phyloP scores from a whole-genome alignment of 2,329 filamentous ascomycete genomes.

The Hymenoscyphus salicellus region DNA sequence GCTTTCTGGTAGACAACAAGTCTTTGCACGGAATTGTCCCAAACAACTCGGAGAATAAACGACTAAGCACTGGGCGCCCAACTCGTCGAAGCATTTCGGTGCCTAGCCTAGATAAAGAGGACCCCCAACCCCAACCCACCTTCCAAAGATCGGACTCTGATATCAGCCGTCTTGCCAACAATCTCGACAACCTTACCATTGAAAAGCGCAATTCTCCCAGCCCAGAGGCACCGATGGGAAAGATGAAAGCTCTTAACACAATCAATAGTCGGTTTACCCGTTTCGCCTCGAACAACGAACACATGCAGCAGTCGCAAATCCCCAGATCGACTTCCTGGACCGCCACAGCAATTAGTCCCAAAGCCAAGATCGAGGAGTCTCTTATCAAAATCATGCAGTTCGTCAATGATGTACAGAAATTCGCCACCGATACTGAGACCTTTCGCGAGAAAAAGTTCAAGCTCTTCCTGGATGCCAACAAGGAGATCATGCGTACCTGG shows the following conservation, averaged over 20 bases:
- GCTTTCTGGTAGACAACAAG: neutral
- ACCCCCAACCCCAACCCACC: neutral
- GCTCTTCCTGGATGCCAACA: constrained; percentile 11
- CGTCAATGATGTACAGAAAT: neutral
- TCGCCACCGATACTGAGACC: neutral
- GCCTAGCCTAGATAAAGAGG: neutral
- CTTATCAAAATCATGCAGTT: neutral
- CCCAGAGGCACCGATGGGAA: neutral
- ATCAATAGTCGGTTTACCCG: neutral
- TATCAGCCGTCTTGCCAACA: neutral
- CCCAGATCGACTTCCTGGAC: constrained; percentile 4
- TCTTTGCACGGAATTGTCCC: neutral
- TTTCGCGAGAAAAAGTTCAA: constrained; percentile 2
- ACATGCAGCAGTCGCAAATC: neutral
- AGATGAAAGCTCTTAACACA: neutral
- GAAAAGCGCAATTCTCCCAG: neutral
- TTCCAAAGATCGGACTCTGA: neutral
- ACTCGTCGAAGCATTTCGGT: neutral
- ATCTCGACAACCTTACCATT: neutral
- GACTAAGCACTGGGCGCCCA: neutral
- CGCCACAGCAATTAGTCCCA: neutral
- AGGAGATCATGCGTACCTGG: constrained; percentile 16
- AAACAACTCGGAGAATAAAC: neutral
- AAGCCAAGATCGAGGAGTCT: constrained; percentile 8
- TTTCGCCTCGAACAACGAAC: neutral